Conservation (phyloP, 2,329 filamentous ascomycete species). For the Penicillium corylophilum region DNA sequence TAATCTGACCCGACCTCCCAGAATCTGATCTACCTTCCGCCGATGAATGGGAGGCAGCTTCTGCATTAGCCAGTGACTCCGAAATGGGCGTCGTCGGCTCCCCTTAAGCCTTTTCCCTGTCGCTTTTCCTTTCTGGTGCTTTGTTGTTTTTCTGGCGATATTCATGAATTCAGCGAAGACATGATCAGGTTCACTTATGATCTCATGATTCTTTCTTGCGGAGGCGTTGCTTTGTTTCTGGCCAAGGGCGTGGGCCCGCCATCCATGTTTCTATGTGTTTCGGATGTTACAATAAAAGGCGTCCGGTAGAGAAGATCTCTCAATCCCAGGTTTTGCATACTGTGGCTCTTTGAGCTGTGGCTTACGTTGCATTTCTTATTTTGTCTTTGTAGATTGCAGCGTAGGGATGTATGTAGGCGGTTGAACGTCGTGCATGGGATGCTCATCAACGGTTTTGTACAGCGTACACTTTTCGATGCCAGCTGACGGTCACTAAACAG, state of each 20-base stretch:
- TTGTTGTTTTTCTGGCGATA: slow-evolving; percentile 3
- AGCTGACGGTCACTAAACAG: too few relatives aligned
- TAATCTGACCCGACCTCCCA: slow-evolving; percentile 28
- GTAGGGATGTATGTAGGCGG: too few relatives aligned
- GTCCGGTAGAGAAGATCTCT: slow-evolving; percentile 7
- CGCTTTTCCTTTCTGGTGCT: background rate
- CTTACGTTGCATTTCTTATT: background rate
- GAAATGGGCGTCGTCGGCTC: slow-evolving; percentile 40
- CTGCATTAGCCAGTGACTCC: slow-evolving; percentile 42
- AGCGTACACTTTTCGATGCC: too few relatives aligned
- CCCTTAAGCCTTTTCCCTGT: slow-evolving; percentile 25
- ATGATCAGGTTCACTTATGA: slow-evolving; percentile 12
- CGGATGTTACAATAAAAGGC: slow-evolving; percentile 7
- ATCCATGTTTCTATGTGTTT: background rate
- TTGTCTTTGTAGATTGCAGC: background rate
- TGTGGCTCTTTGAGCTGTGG: background rate
- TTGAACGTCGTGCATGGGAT: too few relatives aligned
- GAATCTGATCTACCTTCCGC: slow-evolving; percentile 41
- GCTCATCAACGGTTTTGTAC: too few relatives aligned
- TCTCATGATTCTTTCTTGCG: slow-evolving; percentile 12
- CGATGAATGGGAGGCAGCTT: slow-evolving; percentile 46
- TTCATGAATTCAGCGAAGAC: slow-evolving; percentile 9
- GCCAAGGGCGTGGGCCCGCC: background rate
- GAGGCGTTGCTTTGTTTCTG: background rate
- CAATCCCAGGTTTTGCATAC: background rate